phyloP scores from a whole-genome alignment of 148 eudicot genomes.

The Chenopodium suecicum region DNA sequence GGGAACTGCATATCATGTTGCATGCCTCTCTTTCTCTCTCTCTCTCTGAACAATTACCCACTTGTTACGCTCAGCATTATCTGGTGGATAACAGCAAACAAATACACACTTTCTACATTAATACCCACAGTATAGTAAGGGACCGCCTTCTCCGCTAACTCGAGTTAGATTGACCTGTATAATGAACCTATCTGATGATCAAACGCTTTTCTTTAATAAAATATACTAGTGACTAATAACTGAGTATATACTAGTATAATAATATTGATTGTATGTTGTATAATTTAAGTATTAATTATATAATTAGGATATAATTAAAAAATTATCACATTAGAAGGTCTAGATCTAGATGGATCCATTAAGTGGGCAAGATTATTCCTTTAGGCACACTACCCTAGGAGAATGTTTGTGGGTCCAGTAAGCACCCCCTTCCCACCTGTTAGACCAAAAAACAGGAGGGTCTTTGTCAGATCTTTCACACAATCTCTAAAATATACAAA shows the following conservation, averaged over 20 bases:
- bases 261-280: not conserved
- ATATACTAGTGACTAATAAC: not conserved
- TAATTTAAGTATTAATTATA: too few relatives aligned
- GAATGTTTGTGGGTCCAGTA: constrained; percentile 69
- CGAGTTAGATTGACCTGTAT: too few relatives aligned
- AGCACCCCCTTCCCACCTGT: not conserved
- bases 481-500: constrained; percentile 16
- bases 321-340: constrained; percentile 5
- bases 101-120: not conserved
- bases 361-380: constrained; percentile 46
- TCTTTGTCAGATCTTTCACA: constrained; percentile 50
- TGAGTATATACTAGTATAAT: not conserved
- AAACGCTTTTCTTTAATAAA: too few relatives aligned
- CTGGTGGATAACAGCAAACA: constrained; percentile 24
- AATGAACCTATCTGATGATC: too few relatives aligned
- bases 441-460: constrained; percentile 28
- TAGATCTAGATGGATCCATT: constrained; percentile 34
- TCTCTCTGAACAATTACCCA: not conserved
- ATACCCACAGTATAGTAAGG: too few relatives aligned
- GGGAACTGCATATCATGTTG: constrained; percentile 1
- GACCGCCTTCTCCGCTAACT: too few relatives aligned
- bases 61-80: too few relatives aligned
- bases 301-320: not conserved
- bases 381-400: constrained; percentile 56
- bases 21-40: not conserved